Evolutionary conservation across 352 stramenopile genomes (phyloP), one percentile per base, ranked within the genome.

Genomic region (Poterioochromonas sp.): DNA sequence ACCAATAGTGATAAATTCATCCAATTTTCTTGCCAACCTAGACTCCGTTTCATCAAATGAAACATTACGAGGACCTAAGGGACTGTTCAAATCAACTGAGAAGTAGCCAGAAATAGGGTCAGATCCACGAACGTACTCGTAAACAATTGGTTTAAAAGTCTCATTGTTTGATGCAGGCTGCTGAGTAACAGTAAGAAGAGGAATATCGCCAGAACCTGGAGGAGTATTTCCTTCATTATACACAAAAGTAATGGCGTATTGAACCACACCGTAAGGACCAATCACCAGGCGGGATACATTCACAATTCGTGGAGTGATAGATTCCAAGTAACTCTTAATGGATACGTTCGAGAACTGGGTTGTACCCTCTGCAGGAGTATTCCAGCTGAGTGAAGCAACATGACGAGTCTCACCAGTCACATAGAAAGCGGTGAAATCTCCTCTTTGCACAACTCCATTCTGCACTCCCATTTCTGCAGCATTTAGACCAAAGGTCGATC

Each of bases 1-100:
- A 15, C 91, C 91, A 35, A 97, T 90, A 0, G 90, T 96, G 71
- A 90, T 92, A 87, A 98, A 94, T 84, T 97, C 93, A 76, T 97
- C 90, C 26, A 98, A 86, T 76, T 97, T 97, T 12, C 85, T 86
- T 79, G 90, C 82, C 64, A 98, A 85, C 3, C 90, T 83, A 18
- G 89, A 80, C 0, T 89, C 84, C 26, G 84, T 85, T 83, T 97
- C 93, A 77, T 97, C 86, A 78, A 96, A 98, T 0, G 70, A 79
- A 60, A 97, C 86, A 53, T 82, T 32, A 20, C 90, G 85, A 39
- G 86, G 82, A 0, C 90, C 90, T 69, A 86, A 82, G 11, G 90
- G 89, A 54, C 88, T 90, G 26, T 88, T 85, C 79, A 95, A 97
- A 71, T 97, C 89, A 22, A 98, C 76, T 29, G 87, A 77, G 65